A percentile compares a stretch with the other conserved stretches of the same genome.
Conservation (phyloP, 192 early-diverging fungal species). For the Gaertneriomyces semiglobifer region DNA sequence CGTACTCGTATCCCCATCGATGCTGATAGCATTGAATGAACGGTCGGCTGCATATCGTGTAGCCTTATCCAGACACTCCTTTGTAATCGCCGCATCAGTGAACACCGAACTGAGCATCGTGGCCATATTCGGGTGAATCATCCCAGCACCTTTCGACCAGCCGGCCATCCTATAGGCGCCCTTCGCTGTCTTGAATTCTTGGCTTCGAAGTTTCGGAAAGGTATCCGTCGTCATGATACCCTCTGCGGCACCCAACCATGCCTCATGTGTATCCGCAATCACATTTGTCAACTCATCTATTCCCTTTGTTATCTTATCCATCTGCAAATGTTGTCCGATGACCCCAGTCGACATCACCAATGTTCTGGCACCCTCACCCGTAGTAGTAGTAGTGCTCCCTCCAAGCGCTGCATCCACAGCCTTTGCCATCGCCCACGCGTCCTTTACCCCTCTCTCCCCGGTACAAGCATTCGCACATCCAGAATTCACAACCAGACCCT, state of each 20-base stretch:
- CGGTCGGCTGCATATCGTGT: constrained; percentile 78
- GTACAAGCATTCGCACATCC: constrained; percentile 98
- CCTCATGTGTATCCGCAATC: constrained; percentile 55
- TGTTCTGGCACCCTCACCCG: neutral
- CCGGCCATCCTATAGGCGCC: constrained; percentile 78
- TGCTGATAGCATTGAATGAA: constrained; percentile 91
- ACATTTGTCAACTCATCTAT: constrained; percentile 40
- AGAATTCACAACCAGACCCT: constrained; percentile 73
- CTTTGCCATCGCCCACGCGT: constrained; percentile 69
- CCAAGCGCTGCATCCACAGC: constrained; percentile 56
- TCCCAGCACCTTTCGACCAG: constrained; percentile 94
- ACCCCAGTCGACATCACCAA: constrained; percentile 97
- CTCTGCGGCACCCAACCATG: constrained; percentile 77
- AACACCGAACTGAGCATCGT: constrained; percentile 84
- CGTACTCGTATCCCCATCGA: constrained; percentile 96
- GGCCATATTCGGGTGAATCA: constrained; percentile 99
- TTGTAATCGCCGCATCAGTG: constrained; percentile 73
- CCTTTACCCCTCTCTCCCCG: constrained; percentile 72
- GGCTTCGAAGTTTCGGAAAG: constrained; percentile 78
- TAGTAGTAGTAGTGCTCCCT: constrained; percentile 27
- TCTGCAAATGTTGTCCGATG: constrained; percentile 84
- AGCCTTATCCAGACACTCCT: constrained; percentile 65
- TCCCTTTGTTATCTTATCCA: constrained; percentile 77
- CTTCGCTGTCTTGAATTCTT: constrained; percentile 30
- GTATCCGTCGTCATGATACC: constrained; percentile 98